Evolutionary conservation across 208 protist genomes (phyloP).

Genomic region (Naegleria lovaniensis): DNA sequence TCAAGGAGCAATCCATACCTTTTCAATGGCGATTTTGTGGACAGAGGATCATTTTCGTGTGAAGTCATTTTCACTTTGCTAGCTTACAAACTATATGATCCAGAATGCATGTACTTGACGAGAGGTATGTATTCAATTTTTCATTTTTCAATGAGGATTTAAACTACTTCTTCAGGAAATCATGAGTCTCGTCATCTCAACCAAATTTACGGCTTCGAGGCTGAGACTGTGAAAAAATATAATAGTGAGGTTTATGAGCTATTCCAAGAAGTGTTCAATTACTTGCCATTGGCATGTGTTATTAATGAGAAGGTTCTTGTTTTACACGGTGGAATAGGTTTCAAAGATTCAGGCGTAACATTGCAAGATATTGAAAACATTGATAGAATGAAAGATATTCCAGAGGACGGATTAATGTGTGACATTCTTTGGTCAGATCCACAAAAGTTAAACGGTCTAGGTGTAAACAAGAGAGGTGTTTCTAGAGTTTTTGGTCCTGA

Average conservation of each 20-base stretch:
- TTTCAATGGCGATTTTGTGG: slow-evolving; percentile 92
- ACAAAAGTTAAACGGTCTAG: slow-evolving; percentile 53
- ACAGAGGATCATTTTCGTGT: slow-evolving; percentile 90
- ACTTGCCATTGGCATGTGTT: slow-evolving; percentile 80
- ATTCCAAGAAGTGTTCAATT: slow-evolving; percentile 90
- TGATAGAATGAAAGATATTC: slow-evolving; percentile 85
- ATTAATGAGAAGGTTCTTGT: slow-evolving; percentile 85
- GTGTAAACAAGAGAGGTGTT: slow-evolving; percentile 88
- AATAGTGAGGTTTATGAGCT: slow-evolving; percentile 73
- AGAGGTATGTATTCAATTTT: background rate
- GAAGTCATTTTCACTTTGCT: slow-evolving; percentile 90
- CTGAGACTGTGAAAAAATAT: slow-evolving; percentile 90
- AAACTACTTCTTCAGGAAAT: slow-evolving; percentile 51
- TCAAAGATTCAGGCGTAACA: slow-evolving; percentile 66
- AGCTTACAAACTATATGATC: slow-evolving; percentile 84
- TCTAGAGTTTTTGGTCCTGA: slow-evolving; percentile 93
- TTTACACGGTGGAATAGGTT: slow-evolving; percentile 92
- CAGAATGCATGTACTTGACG: background rate
- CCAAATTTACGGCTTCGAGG: slow-evolving; percentile 95
- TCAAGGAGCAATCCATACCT: slow-evolving; percentile 82
- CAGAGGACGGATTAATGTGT: slow-evolving; percentile 84
- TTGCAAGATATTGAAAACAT: slow-evolving; percentile 88
- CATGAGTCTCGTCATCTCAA: slow-evolving; percentile 93
- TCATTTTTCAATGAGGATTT: slow-evolving; percentile 54
- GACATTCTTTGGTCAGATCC: slow-evolving; percentile 84